Base-by-base conservation (phyloP, 805 yeast genomes). In the Ogataea nonfermentans region DNA sequence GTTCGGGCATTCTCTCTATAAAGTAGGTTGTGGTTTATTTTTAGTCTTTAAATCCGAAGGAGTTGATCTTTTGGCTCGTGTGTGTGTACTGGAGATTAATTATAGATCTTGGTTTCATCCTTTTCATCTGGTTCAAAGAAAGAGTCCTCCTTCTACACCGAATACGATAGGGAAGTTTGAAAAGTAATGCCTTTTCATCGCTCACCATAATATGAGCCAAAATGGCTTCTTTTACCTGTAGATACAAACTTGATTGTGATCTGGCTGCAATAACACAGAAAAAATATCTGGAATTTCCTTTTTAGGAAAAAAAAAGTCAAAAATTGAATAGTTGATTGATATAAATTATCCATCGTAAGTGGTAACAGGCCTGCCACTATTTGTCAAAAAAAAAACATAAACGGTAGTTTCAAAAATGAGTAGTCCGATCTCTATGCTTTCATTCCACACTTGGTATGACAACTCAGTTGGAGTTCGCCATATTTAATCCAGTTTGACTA, bases 81-180 rank as follows among this genome's bases (percentile, higher is more conserved):
- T 35, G 35, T 4, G 40, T 41, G 32, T 41, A 46, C 49, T 4
- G 46, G 49, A 22, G 56, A 32, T 59, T 56, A 41, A 59, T 46
- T 9, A 66, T 70, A 32, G 66, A 55, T 48, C 25, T 71, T 71
- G 48, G 63, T 16, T 16, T 52, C 46, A 23, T 52, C 58, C 2
- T 66, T 63, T 3, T 58, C 60, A 43, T 70, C 74, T 10, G 76
- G 75, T 8, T 74, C 73, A 55, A 71, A 71, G n/a, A 52, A 66
- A 69, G 41, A 69, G 71, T 1, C 76, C 76, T 27, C 47, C 36
- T 24, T 65, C 70, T 0, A 69, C 55, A 44, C 67, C 62, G 53
- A 69, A 69, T 13, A 71, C 61, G 10, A 71, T 59, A 6, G 76
- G 76, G 9, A 68, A 56, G 30, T 52, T 61, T 61, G 37, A 57